Evolutionary conservation across 305 asterid species (phyloP).

Genomic region (Fraxinus sp.): DNA sequence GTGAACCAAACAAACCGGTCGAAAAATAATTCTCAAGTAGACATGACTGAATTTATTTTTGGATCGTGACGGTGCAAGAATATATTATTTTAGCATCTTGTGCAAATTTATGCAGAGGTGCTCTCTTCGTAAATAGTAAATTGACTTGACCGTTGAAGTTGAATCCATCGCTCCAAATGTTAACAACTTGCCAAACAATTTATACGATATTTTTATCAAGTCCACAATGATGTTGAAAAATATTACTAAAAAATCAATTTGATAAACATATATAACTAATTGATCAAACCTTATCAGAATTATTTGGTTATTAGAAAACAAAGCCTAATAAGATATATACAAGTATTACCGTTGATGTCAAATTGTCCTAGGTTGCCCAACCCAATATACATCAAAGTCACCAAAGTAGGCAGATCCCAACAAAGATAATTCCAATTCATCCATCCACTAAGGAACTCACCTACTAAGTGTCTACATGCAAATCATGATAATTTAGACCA

Average conservation of each 20-base stretch:
- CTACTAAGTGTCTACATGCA: slow-evolving; percentile 45
- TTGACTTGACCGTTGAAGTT: background rate
- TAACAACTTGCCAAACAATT: background rate
- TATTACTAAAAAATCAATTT: background rate
- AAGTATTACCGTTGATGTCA: background rate
- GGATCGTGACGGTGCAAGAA: background rate
- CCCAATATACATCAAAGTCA: background rate
- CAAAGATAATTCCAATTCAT: slow-evolving; percentile 54
- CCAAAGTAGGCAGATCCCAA: background rate
- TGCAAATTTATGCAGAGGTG: background rate
- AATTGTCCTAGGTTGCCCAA: slow-evolving; percentile 2
- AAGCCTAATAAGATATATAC: background rate
- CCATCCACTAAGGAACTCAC: slow-evolving; percentile 55
- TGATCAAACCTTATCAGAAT: background rate
- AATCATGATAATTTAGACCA: slow-evolving; percentile 60
- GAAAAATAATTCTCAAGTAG: background rate
- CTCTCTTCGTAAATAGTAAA: background rate
- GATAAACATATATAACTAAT: background rate
- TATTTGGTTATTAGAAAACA: background rate
- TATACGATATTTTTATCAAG: background rate
- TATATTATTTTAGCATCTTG: background rate
- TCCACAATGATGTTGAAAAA: background rate
- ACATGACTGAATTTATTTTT: background rate
- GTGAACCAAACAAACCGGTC: background rate
- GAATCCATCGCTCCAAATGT: background rate